Percentiles rank a stretch among this genome's conserved stretches.
These are phyloP conservation scores for Sergeia podlipaevii DNA, from an alignment of 208 protist species.

Conservation along the genomic window DNA sequence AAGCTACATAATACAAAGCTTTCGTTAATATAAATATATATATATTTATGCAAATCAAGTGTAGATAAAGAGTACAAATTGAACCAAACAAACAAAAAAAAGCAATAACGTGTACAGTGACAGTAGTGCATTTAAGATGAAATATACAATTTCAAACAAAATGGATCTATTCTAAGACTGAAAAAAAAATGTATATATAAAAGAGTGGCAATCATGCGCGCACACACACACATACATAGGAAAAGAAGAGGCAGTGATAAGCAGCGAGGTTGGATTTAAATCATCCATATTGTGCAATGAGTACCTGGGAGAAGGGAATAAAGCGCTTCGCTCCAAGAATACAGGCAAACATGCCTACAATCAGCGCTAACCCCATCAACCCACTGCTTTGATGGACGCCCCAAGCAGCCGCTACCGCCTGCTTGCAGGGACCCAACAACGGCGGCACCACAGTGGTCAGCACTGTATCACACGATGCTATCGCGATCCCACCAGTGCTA, in stretches of 20 bases:
- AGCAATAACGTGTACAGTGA: too few relatives aligned
- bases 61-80: too few relatives aligned
- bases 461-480: constrained; percentile 22
- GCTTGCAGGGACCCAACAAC: constrained; percentile 14
- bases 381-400: constrained; percentile 17
- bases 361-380: constrained; percentile 15
- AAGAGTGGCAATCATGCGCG: not conserved
- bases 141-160: too few relatives aligned
- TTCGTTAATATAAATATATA: too few relatives aligned
- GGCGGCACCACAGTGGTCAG: constrained; percentile 14
- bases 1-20: too few relatives aligned
- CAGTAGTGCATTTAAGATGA: too few relatives aligned
- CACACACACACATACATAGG: constrained; percentile 8
- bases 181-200: too few relatives aligned
- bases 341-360: constrained; percentile 24
- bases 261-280: too few relatives aligned
- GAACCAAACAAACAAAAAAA: too few relatives aligned
- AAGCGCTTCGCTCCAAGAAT: constrained; percentile 45
- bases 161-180: constrained; percentile 5
- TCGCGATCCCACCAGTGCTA: too few relatives aligned
- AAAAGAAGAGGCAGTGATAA: constrained; percentile 15
- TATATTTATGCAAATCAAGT: too few relatives aligned
- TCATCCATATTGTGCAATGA: constrained; percentile 25
- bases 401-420: not conserved
- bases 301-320: constrained; percentile 26